A percentile compares a stretch with the other conserved stretches of the same genome.
phyloP scores from a whole-genome alignment of 129 eudicot species.

The Lactuca sativa region DNA sequence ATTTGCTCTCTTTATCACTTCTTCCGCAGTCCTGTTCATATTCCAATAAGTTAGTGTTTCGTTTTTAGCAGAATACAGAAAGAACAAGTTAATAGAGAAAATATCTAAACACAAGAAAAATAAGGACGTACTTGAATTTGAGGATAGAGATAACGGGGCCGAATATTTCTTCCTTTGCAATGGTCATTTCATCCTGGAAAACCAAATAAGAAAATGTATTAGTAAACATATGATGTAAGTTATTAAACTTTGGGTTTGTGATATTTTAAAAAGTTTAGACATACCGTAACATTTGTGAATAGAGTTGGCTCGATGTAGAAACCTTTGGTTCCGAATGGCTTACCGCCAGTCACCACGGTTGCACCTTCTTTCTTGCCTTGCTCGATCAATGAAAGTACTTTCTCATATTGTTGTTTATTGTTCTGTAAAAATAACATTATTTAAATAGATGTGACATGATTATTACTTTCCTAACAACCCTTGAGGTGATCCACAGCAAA shows the following conservation, averaged over 20 bases:
- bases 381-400: slow-evolving; percentile 60
- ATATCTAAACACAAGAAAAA: background rate
- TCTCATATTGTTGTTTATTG: slow-evolving; percentile 54
- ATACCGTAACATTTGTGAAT: slow-evolving; percentile 60
- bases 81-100: background rate
- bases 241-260: too few species aligned
- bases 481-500: too few species aligned
- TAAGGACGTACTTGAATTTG: slow-evolving; percentile 62
- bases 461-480: too few species aligned
- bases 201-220: background rate
- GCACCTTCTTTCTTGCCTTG: slow-evolving; percentile 71
- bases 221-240: too few species aligned
- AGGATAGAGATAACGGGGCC: slow-evolving; percentile 75
- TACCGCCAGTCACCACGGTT: slow-evolving; percentile 68
- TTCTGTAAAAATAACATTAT: slow-evolving; percentile 30
- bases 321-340: slow-evolving; percentile 46
- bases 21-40: slow-evolving; percentile 48
- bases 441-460: background rate
- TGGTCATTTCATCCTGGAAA: slow-evolving; percentile 64
- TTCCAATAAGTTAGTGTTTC: background rate
- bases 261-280: background rate
- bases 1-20: slow-evolving; percentile 76
- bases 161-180: slow-evolving; percentile 80
- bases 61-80: too few species aligned
- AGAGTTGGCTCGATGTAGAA: slow-evolving; percentile 70